Base-by-base conservation (phyloP, 805 yeast genomes). In the Starmerella scarabaei region DNA sequence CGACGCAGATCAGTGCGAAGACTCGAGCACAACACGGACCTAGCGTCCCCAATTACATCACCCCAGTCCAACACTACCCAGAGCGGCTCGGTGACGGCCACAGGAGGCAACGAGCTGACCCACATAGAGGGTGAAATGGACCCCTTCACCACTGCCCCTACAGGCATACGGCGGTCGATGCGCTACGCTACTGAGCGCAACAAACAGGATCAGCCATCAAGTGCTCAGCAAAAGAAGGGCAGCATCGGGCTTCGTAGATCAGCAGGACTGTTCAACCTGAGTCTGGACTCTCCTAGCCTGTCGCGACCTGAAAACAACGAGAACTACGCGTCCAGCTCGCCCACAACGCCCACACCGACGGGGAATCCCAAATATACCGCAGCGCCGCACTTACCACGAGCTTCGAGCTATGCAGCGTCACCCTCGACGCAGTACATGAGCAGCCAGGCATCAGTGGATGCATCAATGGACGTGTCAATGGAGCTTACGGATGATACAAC, bases 201-300 rank as follows among this genome's bases (percentile, higher is more conserved):
- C 24, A 30, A 31, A 11, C 36, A 30, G 20, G 34, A 21, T 30
- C 30, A 43, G 39, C 35, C 30, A 30, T 41, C 38, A 33, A 23
- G n/a, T 11, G 21, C 27, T 19, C 38, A 27, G 33, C 21, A 26
- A 17, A 21, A 12, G 30, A 34, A 30, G 26, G 4, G 40, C 29
- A 29, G 18, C 28, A 32, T 40, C 11, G 44, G 44, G 2, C 47
- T 64, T 21, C 56, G 63, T 12, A 55, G 68, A 26, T 65, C 68
- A 4, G 53, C 61, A 19, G 66, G 68, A 7, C 53, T 63, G 28
- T 47, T 64, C 28, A 63, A 64, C 45, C 60, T 64, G 28, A 66
- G 62, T 43, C 58, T 57, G 39, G 66, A 64, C 18, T 53, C 37
- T n/a, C 35, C 35, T 5, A 15, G 17, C 19, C 18, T 20, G 24